phyloP scores from a whole-genome alignment of 129 eudicot species.

The Chrysanthemum makinoi region DNA sequence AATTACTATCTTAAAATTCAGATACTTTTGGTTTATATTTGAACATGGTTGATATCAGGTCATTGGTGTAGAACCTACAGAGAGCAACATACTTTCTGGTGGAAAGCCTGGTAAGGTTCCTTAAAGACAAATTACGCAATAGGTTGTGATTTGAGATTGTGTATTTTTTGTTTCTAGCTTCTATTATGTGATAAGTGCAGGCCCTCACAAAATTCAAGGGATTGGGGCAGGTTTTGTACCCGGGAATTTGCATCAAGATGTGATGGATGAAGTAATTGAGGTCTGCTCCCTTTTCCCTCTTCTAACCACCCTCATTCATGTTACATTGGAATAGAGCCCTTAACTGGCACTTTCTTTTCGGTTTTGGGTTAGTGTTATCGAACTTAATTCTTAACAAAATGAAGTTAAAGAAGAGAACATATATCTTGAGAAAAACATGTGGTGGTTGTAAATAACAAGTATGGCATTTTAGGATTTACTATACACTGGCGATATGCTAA shows the following conservation, averaged over 20 bases:
- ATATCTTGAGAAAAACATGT: not conserved
- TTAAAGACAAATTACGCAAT: not conserved
- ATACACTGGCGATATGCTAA: not conserved
- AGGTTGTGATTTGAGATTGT: slow-evolving; percentile 18
- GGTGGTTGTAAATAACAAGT: not conserved
- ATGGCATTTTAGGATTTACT: too few relatives aligned
- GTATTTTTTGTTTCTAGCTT: slow-evolving; percentile 38
- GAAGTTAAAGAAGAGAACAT: slow-evolving; percentile 12
- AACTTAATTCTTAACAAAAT: slow-evolving; percentile 15
- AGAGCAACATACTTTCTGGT: slow-evolving; percentile 92
- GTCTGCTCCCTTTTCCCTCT: slow-evolving; percentile 32
- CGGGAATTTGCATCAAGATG: slow-evolving; percentile 71
- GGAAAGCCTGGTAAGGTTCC: slow-evolving; percentile 91
- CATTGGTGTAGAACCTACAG: slow-evolving; percentile 92
- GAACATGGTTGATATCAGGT: slow-evolving; percentile 40
- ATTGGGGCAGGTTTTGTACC: slow-evolving; percentile 99
- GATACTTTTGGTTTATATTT: too few relatives aligned
- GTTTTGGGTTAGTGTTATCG: not conserved
- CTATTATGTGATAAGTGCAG: slow-evolving; percentile 64
- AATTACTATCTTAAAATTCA: too few relatives aligned
- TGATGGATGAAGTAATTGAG: slow-evolving; percentile 95
- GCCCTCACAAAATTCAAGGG: slow-evolving; percentile 99
- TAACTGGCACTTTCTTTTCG: not conserved
- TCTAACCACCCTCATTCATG: not conserved
- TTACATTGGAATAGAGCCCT: not conserved